A percentile compares a stretch with the other conserved stretches of the same genome.
phyloP scores from a whole-genome alignment of 1,284 basidiomycete species.

The Microbotryum violaceum region DNA sequence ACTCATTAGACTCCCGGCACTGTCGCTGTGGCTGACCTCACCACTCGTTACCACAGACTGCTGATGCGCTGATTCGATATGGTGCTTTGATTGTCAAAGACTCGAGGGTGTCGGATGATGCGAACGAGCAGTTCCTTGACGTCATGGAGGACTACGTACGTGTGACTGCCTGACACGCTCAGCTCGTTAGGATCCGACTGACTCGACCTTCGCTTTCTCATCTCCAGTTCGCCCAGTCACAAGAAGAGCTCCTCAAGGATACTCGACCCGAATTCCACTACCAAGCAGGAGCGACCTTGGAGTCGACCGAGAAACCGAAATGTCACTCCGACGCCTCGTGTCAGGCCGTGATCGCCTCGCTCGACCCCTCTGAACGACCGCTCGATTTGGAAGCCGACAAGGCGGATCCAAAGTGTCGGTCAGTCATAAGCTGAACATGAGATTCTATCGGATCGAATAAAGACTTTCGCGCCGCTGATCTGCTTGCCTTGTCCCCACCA shows the following conservation, averaged over 20 bases:
- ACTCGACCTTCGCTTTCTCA: too few relatives aligned
- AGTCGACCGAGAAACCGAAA: slow-evolving; percentile 73
- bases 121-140: slow-evolving; percentile 69
- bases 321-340: slow-evolving; percentile 56
- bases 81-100: slow-evolving; percentile 77
- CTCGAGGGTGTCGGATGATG: slow-evolving; percentile 68
- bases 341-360: slow-evolving; percentile 57
- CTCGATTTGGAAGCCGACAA: slow-evolving; percentile 59
- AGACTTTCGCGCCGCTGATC: too few relatives aligned
- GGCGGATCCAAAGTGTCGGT: slow-evolving; percentile 81
- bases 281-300: slow-evolving; percentile 52
- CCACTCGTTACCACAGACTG: slow-evolving; percentile 48
- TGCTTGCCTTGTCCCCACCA: slow-evolving; percentile 8
- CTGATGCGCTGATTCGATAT: slow-evolving; percentile 65
- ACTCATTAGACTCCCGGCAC: too few relatives aligned
- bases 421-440: slow-evolving; percentile 5
- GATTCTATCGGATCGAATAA: too few relatives aligned
- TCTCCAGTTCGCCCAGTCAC: slow-evolving; percentile 56
- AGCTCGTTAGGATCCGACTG: too few relatives aligned
- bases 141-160: slow-evolving; percentile 63
- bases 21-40: too few relatives aligned
- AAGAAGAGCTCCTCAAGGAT: slow-evolving; percentile 57
- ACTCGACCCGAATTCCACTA: slow-evolving; percentile 64
- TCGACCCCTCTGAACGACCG: slow-evolving; percentile 69
- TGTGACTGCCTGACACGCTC: too few relatives aligned